Base-by-base conservation (phyloP, 495 filamentous ascomycete species). In the Trichocladium antarcticum region DNA sequence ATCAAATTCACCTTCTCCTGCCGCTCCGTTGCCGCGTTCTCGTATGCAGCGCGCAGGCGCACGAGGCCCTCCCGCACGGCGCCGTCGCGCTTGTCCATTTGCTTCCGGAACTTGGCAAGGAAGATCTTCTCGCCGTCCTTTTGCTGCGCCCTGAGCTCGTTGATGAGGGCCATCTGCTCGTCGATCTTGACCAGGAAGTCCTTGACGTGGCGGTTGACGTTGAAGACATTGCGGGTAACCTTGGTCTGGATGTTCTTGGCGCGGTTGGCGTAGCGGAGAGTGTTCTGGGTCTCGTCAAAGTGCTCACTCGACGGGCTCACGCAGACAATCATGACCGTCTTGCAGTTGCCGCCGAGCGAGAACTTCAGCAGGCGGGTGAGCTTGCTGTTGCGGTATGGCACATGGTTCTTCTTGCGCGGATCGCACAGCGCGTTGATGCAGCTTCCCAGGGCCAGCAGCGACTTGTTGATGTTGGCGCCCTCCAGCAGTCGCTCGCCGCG, bases 191-290 rank as follows among this genome's bases (percentile, higher is more conserved):
- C 87, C 60, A 96, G 64, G 69, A 90, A 96, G 64, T 96, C 89
- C 70, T 97, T 99, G 42, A 99, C 92, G 69, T 99, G 92, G 43
- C 92, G 83, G 61, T 99, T 97, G 55, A 99, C 93, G 60, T 99
- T 99, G 72, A 92, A 97, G 1, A 96, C 93, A 62, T 99, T 99
- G 55, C 89, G 78, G 16, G 92, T 96, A 34, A 95, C 87, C 72
- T 99, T 99, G 17, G 92, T 99, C 71, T 99, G 94, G 60, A 99
- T 99, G 61, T 99, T 99, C 76, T 99, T 99, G 19, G 92, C 92
- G 51, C 92, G 74, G 65, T 99, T 96, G 45, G 92, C 92, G 64
- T 99, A 99, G 56, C 94, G 86, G 14, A 99, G 71, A 2, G 92
- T 99, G 59, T 99, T 99, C 55, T 99, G 92, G 0, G 92, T 99